Conservation (phyloP, 139 green algal species). For the Chlorella sorokiniana region DNA sequence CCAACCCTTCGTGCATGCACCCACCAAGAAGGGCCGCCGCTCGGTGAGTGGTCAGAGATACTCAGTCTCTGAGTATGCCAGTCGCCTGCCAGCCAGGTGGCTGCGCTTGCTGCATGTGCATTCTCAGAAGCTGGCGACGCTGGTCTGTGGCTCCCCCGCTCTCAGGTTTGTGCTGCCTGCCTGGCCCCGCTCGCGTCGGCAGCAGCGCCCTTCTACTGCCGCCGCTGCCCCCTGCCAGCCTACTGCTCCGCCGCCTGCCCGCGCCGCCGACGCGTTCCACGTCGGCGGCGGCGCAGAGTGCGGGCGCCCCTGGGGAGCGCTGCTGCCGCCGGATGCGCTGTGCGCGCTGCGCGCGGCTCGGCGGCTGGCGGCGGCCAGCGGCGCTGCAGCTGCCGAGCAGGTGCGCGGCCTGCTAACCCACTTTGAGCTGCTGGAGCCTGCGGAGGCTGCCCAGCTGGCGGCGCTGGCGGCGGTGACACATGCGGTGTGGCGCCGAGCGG, state of each 20-base stretch:
- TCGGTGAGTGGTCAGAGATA: constrained; percentile 11
- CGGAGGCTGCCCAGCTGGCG: not conserved
- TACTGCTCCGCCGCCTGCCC: constrained; percentile 53
- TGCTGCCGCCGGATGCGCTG: constrained; percentile 55
- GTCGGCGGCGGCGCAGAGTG: constrained; percentile 47
- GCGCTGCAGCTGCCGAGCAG: not conserved
- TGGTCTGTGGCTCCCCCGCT: too few species aligned
- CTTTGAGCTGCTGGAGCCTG: not conserved
- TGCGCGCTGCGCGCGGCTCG: constrained; percentile 41
- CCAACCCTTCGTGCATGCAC: constrained; percentile 31
- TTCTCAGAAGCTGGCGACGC: not conserved
- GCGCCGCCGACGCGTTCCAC: constrained; percentile 36
- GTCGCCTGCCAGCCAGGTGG: not conserved
- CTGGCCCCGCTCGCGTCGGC: not conserved
- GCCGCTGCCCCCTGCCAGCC: constrained; percentile 31
- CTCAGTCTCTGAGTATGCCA: too few species aligned
- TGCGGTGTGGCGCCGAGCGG: constrained; percentile 1
- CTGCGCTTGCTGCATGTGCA: not conserved
- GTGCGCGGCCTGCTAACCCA: constrained; percentile 26
- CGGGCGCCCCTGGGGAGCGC: constrained; percentile 48
- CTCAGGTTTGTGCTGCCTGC: constrained; percentile 40
- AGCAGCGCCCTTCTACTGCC: constrained; percentile 31
- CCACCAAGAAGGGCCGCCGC: constrained; percentile 37
- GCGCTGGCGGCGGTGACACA: constrained; percentile 22
- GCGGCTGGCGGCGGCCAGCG: not conserved